These are phyloP conservation scores for Nitzschia sp. DNA, from an alignment of 108 stramenopile species.

Conservation along the genomic window DNA sequence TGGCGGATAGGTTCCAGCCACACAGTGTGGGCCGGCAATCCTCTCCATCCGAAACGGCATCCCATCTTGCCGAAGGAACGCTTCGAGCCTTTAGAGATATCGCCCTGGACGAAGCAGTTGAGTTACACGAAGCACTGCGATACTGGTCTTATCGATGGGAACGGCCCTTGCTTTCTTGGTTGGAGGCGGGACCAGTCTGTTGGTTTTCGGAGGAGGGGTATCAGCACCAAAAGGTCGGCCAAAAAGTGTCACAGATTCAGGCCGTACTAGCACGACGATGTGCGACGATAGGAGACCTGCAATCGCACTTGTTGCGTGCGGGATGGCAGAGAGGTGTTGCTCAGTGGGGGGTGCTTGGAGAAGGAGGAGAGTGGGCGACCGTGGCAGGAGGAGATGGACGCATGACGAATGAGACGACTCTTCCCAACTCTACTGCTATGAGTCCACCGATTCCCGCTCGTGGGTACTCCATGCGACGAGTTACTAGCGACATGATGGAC, in stretches of 20 bases:
- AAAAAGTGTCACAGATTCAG: conserved; percentile 83
- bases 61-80: conserved; percentile 80
- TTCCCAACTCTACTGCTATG: not conserved
- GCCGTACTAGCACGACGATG: conserved; percentile 81
- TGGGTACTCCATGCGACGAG: not conserved
- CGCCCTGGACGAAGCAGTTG: conserved; percentile 77
- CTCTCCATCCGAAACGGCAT: conserved; percentile 66
- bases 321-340: conserved; percentile 84
- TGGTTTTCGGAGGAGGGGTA: conserved; percentile 63
- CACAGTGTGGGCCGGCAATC: not conserved
- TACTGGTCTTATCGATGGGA: conserved; percentile 84
- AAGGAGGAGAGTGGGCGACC: conserved; percentile 77
- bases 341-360: conserved; percentile 82
- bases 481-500: conserved; percentile 14
- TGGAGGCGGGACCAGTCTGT: conserved; percentile 75
- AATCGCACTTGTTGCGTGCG: conserved; percentile 70
- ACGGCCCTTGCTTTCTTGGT: conserved; percentile 67
- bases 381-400: conserved; percentile 65
- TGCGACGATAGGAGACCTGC: conserved; percentile 79
- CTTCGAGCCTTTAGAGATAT: conserved; percentile 82
- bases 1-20: not conserved
- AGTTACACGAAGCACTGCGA: conserved; percentile 66
- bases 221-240: conserved; percentile 66
- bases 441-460: not conserved
- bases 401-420: conserved; percentile 17